phyloP scores from a whole-genome alignment of 441 rosid genomes.

The Populus tomentosa region DNA sequence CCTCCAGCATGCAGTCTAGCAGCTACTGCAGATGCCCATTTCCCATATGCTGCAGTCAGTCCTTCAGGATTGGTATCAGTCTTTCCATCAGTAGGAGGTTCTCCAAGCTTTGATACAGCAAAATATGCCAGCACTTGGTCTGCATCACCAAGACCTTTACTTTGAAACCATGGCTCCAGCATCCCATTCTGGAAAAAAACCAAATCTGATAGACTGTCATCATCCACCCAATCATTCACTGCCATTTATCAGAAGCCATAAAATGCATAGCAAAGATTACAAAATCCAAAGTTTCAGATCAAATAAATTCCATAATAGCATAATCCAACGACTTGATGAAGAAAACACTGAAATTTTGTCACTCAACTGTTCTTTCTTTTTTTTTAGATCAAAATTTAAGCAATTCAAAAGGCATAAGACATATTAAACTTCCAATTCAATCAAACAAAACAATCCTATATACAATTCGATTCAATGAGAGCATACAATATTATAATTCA shows the following conservation, averaged over 20 bases:
- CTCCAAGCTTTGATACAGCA: constrained; percentile 89
- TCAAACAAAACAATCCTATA: background rate
- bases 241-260: background rate
- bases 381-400: too few relatives aligned
- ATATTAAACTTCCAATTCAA: background rate
- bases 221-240: constrained; percentile 12
- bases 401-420: too few relatives aligned
- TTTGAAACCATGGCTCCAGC: constrained; percentile 93
- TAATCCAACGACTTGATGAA: background rate
- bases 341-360: background rate
- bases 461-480: background rate
- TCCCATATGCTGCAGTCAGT: constrained; percentile 85
- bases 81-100: constrained; percentile 80
- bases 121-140: constrained; percentile 91
- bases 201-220: constrained; percentile 71
- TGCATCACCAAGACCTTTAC: constrained; percentile 68
- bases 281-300: background rate
- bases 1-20: constrained; percentile 75
- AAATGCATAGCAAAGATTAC: background rate
- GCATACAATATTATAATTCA: background rate
- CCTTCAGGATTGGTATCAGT: constrained; percentile 96
- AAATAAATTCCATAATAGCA: background rate
- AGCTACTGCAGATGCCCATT: constrained; percentile 86
- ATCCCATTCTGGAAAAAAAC: constrained; percentile 96
- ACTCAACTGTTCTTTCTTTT: background rate